Conservation (phyloP, 768 basidiomycete genomes). For the Xerocomellus chrysenteron region DNA sequence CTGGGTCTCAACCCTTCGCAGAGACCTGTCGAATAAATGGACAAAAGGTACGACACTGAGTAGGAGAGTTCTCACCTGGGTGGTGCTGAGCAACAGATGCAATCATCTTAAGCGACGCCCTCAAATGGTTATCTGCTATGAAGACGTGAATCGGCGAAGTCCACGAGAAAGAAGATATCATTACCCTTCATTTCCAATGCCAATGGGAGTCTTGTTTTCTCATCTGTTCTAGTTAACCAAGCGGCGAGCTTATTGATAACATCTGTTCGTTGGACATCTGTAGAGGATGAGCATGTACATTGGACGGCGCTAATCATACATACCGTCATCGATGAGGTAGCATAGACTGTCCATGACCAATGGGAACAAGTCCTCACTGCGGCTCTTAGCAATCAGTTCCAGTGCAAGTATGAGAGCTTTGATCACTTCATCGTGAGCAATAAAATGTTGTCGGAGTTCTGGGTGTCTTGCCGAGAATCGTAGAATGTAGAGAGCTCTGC, state of each 20-base stretch:
- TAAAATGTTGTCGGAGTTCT: neutral
- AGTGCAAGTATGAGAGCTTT: neutral
- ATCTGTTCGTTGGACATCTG: neutral
- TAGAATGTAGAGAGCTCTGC: neutral
- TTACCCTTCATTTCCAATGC: conserved; percentile 6
- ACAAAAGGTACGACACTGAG: neutral
- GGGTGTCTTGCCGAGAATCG: neutral
- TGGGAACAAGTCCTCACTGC: neutral
- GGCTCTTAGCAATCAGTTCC: neutral
- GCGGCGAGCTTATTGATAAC: neutral
- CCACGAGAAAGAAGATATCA: neutral
- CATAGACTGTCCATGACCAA: neutral
- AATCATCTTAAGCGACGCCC: conserved; percentile 1
- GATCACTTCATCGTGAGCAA: neutral
- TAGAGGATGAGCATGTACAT: neutral
- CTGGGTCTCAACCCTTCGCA: neutral
- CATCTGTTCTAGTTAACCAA: neutral
- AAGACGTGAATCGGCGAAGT: neutral
- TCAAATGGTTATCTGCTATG: conserved; percentile 1
- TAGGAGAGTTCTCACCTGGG: neutral
- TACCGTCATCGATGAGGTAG: neutral
- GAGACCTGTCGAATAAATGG: neutral
- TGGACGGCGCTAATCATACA: neutral
- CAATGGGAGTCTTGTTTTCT: neutral
- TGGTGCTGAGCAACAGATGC: neutral